Percentiles rank a stretch among this genome's conserved stretches.
phyloP scores from a whole-genome alignment of 2,329 filamentous ascomycete species.

The Colletotrichum simmondsii region DNA sequence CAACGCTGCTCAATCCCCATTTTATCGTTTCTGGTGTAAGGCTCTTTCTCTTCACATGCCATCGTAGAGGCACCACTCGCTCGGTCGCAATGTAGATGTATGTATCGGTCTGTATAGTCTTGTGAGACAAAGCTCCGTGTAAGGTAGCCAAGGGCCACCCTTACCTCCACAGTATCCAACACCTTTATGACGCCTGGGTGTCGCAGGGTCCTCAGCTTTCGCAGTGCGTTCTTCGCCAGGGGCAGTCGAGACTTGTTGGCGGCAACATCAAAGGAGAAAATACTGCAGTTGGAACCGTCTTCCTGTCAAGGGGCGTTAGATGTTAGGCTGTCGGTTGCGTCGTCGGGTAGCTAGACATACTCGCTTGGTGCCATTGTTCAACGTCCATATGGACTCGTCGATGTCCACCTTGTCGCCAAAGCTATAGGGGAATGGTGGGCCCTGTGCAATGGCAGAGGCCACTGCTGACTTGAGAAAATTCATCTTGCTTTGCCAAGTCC shows the following conservation, averaged over 20 bases:
- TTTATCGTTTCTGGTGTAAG: conserved; percentile 92
- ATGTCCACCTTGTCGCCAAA: conserved; percentile 94
- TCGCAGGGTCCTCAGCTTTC: conserved; percentile 91
- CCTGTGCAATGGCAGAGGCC: conserved; percentile 95
- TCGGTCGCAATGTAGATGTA: conserved; percentile 98
- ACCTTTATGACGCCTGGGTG: conserved; percentile 97
- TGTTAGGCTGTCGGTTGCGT: neutral
- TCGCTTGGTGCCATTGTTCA: conserved; percentile 93
- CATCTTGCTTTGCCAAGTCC: conserved; percentile 63
- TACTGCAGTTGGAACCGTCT: conserved; percentile 92
- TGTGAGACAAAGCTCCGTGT: conserved; percentile 36
- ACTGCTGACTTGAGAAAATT: conserved; percentile 98
- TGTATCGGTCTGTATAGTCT: conserved; percentile 77
- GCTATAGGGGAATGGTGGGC: conserved; percentile 89
- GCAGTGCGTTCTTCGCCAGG: conserved; percentile 91
- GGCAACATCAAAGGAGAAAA: conserved; percentile 93
- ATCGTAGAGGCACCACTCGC: conserved; percentile 84
- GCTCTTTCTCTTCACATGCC: conserved; percentile 90
- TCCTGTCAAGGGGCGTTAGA: conserved; percentile 67
- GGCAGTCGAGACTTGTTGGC: conserved; percentile 84
- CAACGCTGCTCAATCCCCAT: conserved; percentile 91
- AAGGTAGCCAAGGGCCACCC: neutral
- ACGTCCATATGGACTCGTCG: conserved; percentile 94
- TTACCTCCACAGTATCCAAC: conserved; percentile 90
- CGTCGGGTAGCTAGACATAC: conserved; percentile 58